Evolutionary conservation across 352 stramenopile species (phyloP).

Genomic region (Achlya hypogyna): DNA sequence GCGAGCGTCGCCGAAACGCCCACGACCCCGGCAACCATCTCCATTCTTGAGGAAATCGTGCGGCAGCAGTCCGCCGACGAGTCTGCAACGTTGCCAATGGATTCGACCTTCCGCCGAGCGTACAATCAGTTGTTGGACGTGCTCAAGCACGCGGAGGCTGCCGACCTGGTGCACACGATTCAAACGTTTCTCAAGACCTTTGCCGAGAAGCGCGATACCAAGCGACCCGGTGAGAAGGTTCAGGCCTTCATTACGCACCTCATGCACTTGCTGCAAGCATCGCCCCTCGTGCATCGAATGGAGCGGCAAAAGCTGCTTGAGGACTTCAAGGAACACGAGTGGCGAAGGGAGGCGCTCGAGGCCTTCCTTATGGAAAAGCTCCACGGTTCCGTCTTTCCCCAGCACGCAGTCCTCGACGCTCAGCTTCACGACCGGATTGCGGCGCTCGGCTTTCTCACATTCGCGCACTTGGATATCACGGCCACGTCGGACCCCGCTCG

Average conservation of each 20-base stretch:
- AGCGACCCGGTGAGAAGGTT: slow-evolving; percentile 31
- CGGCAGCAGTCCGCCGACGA: neutral
- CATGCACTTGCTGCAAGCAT: slow-evolving; percentile 11
- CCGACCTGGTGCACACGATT: slow-evolving; percentile 70
- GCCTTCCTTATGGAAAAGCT: slow-evolving; percentile 88
- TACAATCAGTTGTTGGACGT: slow-evolving; percentile 50
- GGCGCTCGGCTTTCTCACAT: slow-evolving; percentile 70
- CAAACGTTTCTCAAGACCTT: slow-evolving; percentile 64
- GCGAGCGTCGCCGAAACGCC: neutral
- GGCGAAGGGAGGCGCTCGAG: slow-evolving; percentile 52
- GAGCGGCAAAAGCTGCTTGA: slow-evolving; percentile 30
- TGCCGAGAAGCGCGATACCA: slow-evolving; percentile 41
- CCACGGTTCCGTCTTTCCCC: slow-evolving; percentile 49
- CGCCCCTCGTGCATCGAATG: slow-evolving; percentile 40
- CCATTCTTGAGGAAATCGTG: slow-evolving; percentile 18
- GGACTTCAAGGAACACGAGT: slow-evolving; percentile 25
- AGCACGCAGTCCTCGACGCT: slow-evolving; percentile 40
- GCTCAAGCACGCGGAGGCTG: slow-evolving; percentile 48
- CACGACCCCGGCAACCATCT: neutral
- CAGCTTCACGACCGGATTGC: slow-evolving; percentile 49
- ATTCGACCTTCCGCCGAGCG: slow-evolving; percentile 48
- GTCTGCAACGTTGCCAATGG: slow-evolving; percentile 3
- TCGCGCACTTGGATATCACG: slow-evolving; percentile 81
- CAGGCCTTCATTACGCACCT: slow-evolving; percentile 53
- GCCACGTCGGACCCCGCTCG: slow-evolving; percentile 25